Percentiles rank a stretch among this genome's conserved stretches.
Conservation (phyloP, 2,329 filamentous ascomycete species). For the Sporothrix brunneoviolacea region DNA sequence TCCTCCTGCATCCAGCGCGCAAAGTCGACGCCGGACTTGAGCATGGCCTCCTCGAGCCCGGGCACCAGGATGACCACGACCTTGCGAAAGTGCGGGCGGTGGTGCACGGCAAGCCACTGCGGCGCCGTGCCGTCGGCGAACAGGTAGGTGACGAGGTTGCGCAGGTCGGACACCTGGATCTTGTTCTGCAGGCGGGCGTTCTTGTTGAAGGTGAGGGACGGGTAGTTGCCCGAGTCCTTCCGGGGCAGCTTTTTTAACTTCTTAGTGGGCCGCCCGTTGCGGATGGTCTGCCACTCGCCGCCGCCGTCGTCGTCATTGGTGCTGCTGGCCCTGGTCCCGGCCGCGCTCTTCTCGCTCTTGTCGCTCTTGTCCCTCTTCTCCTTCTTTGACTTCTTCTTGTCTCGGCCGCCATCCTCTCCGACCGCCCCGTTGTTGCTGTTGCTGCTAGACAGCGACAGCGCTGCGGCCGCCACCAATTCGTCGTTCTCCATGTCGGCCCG, state of each 20-base stretch:
- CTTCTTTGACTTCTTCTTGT: constrained; percentile 4
- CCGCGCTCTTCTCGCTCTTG: neutral
- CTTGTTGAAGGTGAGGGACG: constrained; percentile 50
- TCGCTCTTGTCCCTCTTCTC: neutral
- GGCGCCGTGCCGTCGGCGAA: constrained; percentile 59
- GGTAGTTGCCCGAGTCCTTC: constrained; percentile 50
- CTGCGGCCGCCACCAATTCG: neutral
- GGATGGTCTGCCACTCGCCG: constrained; percentile 46
- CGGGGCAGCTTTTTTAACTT: constrained; percentile 57
- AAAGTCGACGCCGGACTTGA: constrained; percentile 55
- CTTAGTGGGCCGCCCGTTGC: constrained; percentile 35
- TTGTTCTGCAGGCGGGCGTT: constrained; percentile 53
- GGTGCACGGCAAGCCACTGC: constrained; percentile 57
- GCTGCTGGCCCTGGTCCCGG: neutral
- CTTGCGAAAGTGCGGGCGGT: constrained; percentile 62
- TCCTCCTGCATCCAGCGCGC: constrained; percentile 35
- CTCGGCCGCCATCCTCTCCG: neutral
- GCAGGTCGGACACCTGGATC: constrained; percentile 56
- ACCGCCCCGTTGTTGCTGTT: neutral
- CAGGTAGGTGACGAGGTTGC: constrained; percentile 59
- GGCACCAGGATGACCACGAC: constrained; percentile 89
- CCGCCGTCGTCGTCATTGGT: constrained; percentile 25
- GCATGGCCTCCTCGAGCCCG: constrained; percentile 85
- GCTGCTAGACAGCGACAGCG: neutral
- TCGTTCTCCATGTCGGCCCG: constrained; percentile 9